phyloP scores from a whole-genome alignment of 805 yeast species.

The Hanseniaspora opuntiae region DNA sequence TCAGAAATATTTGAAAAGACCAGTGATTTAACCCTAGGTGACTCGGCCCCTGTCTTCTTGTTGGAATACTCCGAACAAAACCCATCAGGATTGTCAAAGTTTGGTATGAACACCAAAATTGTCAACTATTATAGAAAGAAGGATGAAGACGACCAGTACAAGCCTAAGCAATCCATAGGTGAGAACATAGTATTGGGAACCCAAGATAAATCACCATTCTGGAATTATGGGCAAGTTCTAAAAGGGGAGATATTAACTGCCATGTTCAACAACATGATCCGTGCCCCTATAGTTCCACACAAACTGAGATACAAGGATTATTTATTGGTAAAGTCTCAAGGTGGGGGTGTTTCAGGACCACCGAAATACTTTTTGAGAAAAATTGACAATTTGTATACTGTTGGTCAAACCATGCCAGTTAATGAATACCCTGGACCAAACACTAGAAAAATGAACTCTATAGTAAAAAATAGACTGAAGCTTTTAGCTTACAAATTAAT shows the following conservation, averaged over 20 bases:
- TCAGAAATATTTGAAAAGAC: conserved; percentile 60
- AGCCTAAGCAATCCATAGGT: conserved; percentile 82
- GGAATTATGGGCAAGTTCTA: conserved; percentile 96
- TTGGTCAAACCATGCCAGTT: conserved; percentile 87
- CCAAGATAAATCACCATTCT: conserved; percentile 90
- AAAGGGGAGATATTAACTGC: conserved; percentile 91
- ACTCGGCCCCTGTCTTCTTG: conserved; percentile 60
- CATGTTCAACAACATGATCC: conserved; percentile 71
- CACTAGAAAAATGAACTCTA: conserved; percentile 86
- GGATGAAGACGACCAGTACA: conserved; percentile 60
- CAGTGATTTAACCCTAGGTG: conserved; percentile 70
- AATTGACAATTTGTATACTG: conserved; percentile 63
- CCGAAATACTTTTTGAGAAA: conserved; percentile 56
- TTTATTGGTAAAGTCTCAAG: conserved; percentile 62
- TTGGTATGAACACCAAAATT: conserved; percentile 91
- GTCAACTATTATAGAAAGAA: conserved; percentile 85
- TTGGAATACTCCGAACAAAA: conserved; percentile 84
- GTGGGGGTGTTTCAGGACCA: conserved; percentile 48
- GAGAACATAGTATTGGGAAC: conserved; percentile 94
- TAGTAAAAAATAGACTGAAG: conserved; percentile 76
- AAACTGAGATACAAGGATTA: conserved; percentile 71
- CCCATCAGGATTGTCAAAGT: conserved; percentile 70
- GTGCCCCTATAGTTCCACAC: conserved; percentile 90
- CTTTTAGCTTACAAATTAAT: conserved; percentile 86
- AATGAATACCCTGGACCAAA: conserved; percentile 96